Conservation (phyloP, 108 stramenopile genomes). For the Pseudonitzschia multistriata region DNA sequence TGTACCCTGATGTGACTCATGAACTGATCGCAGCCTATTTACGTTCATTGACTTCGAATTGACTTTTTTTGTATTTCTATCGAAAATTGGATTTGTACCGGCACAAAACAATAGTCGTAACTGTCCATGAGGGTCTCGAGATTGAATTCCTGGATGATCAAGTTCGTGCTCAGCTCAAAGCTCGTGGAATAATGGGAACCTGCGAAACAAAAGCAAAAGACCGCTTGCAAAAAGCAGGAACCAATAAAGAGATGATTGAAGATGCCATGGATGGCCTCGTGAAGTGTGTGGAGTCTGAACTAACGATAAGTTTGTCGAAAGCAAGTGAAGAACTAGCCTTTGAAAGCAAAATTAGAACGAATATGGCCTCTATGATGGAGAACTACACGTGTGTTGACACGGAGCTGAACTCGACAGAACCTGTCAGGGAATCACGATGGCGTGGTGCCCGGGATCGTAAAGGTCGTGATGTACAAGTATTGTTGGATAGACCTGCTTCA, state of each 20-base stretch:
- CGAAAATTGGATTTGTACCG: neutral
- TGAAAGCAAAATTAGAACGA: slow-evolving; percentile 52
- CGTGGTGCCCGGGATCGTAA: slow-evolving; percentile 22
- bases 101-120: slow-evolving; percentile 15
- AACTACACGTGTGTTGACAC: slow-evolving; percentile 84
- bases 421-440: slow-evolving; percentile 39
- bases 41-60: neutral
- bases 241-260: slow-evolving; percentile 8
- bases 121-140: slow-evolving; percentile 21
- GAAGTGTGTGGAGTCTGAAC: slow-evolving; percentile 28
- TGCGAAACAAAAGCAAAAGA: slow-evolving; percentile 34
- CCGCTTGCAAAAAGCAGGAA: neutral
- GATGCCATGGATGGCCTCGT: slow-evolving; percentile 32
- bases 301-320: slow-evolving; percentile 25
- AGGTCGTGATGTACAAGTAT: slow-evolving; percentile 43
- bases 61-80: neutral
- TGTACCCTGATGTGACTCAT: no score
- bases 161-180: slow-evolving; percentile 47
- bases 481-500: slow-evolving; percentile 59
- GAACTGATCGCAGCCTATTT: no score
- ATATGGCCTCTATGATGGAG: slow-evolving; percentile 60
- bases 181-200: slow-evolving; percentile 38
- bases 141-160: slow-evolving; percentile 56
- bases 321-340: slow-evolving; percentile 72
- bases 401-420: slow-evolving; percentile 46